Evolutionary conservation across 768 basidiomycete genomes (phyloP).

Genomic region (Amylocystis lapponica): DNA sequence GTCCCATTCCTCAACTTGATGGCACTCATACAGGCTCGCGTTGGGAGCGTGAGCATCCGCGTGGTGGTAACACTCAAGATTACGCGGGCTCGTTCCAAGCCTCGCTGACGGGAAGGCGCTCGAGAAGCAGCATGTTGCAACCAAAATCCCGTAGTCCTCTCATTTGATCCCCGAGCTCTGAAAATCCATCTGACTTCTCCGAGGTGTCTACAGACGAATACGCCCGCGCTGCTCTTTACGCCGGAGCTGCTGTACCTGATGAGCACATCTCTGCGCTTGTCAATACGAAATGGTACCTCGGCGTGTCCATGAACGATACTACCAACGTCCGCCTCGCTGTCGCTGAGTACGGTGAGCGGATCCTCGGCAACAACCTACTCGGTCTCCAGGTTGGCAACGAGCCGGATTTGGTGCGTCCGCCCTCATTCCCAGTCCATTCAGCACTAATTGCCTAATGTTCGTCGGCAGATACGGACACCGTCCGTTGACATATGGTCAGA

Average conservation of each 20-base stretch:
- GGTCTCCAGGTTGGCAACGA: slow-evolving; percentile 58
- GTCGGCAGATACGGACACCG: slow-evolving; percentile 33
- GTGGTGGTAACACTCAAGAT: slow-evolving; percentile 53
- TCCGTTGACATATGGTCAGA: slow-evolving; percentile 18
- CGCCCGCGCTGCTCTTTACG: slow-evolving; percentile 45
- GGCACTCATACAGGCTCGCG: slow-evolving; percentile 38
- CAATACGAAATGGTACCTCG: slow-evolving; percentile 44
- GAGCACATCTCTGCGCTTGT: slow-evolving; percentile 36
- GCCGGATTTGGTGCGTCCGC: slow-evolving; percentile 41
- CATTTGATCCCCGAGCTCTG: too few species aligned
- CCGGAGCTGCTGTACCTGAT: slow-evolving; percentile 46
- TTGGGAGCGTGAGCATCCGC: slow-evolving; percentile 32
- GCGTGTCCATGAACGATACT: slow-evolving; percentile 26
- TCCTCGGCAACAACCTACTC: slow-evolving; percentile 38
- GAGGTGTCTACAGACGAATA: slow-evolving; percentile 45
- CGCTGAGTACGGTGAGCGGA: slow-evolving; percentile 35
- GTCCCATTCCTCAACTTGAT: slow-evolving; percentile 45
- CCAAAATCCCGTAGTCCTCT: slow-evolving; percentile 35
- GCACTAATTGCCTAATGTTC: too few species aligned
- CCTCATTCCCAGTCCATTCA: neutral
- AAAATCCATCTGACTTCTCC: slow-evolving; percentile 16
- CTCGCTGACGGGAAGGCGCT: slow-evolving; percentile 46
- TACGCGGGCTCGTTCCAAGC: slow-evolving; percentile 39
- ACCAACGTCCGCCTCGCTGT: slow-evolving; percentile 26
- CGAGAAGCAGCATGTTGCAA: slow-evolving; percentile 37